Percentiles rank a stretch among this genome's conserved stretches.
These are phyloP conservation scores for Chaetomium strumarium DNA, from an alignment of 2,329 filamentous ascomycete species.

Conservation along the genomic window DNA sequence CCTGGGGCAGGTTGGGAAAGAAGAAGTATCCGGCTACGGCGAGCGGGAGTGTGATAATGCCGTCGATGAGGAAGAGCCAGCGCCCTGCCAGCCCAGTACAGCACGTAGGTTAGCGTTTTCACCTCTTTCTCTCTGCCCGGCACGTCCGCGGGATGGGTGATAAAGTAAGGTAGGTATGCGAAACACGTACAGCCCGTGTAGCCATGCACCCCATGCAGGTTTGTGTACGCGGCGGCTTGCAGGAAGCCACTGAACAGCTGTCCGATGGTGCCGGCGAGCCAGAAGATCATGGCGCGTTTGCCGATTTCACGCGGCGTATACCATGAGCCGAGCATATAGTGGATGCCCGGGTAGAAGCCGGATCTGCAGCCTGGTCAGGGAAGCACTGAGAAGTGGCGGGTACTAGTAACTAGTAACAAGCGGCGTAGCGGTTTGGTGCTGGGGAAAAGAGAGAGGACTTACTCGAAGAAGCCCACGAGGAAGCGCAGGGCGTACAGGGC, in stretches of 20 bases:
- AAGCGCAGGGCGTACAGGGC: background rate
- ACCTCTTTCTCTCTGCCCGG: no score
- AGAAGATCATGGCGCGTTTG: slow-evolving; percentile 2
- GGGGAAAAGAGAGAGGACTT: background rate
- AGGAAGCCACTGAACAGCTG: slow-evolving; percentile 1
- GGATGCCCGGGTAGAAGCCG: background rate
- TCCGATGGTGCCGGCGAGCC: background rate
- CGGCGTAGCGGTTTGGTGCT: background rate
- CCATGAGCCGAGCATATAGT: slow-evolving; percentile 1
- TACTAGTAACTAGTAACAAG: no score
- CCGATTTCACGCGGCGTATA: background rate
- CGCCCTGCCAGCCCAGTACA: background rate
- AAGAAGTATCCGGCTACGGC: background rate
- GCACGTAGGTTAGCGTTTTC: background rate
- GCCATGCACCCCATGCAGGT: background rate
- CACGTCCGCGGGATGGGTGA: no score
- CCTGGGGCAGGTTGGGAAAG: background rate
- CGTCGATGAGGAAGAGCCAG: slow-evolving; percentile 3
- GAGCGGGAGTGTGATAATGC: background rate
- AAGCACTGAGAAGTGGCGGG: background rate
- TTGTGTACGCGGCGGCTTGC: background rate
- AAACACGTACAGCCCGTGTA: background rate
- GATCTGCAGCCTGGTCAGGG: background rate
- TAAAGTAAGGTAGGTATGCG: no score
- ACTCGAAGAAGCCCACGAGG: background rate